Conservation (phyloP, 371 early-diverging fungal species). For the Phascolomyces articulosus region DNA sequence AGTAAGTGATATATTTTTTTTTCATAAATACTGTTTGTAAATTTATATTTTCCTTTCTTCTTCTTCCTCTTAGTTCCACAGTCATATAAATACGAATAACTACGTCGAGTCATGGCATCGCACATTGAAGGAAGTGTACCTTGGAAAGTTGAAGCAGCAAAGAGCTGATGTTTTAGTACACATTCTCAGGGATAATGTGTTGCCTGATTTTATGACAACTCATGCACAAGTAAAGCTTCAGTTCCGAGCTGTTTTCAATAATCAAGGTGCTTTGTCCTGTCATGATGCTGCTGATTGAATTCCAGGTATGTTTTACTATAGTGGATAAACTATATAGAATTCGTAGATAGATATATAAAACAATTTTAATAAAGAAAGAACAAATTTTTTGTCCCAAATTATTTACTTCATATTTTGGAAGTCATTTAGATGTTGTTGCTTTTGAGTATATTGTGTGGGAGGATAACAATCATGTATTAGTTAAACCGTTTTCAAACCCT, state of each 20-base stretch:
- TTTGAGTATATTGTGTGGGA: not conserved
- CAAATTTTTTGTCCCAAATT: not conserved
- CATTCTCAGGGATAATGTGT: not conserved
- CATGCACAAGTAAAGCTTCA: not conserved
- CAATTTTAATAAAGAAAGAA: not conserved
- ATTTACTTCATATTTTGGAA: not conserved
- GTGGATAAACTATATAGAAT: too few relatives aligned
- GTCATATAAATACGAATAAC: not conserved
- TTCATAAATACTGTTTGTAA: not conserved
- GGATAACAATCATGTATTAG: not conserved
- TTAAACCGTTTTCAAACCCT: not conserved
- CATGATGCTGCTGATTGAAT: not conserved
- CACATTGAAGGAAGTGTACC: not conserved
- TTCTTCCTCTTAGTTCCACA: not conserved
- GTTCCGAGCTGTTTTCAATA: not conserved
- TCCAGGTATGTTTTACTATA: not conserved
- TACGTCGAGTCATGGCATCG: not conserved
- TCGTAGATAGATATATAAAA: not conserved
- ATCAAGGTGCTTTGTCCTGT: not conserved
- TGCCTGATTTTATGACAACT: not conserved
- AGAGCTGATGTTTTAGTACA: not conserved
- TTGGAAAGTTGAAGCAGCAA: not conserved
- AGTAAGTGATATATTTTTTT: not conserved
- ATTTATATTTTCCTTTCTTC: too few relatives aligned
- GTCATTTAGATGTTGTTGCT: not conserved